Conservation (phyloP, 2,329 filamentous ascomycete genomes). For the Alternaria novae-zelandiae region DNA sequence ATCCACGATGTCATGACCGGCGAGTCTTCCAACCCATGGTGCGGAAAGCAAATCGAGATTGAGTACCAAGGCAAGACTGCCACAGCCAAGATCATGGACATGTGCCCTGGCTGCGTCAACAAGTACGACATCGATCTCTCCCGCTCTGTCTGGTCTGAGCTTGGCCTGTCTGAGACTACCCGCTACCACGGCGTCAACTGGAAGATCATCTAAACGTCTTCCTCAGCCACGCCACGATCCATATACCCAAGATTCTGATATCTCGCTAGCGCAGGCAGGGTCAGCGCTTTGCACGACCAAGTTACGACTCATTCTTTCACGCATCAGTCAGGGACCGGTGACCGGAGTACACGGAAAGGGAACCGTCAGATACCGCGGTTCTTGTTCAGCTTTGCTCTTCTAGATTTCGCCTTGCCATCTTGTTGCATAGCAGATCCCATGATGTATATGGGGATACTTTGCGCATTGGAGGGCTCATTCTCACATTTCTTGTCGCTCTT, state of each 20-base stretch:
- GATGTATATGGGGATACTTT: slow-evolving; percentile 28
- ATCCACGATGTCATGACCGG: slow-evolving; percentile 42
- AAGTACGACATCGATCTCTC: slow-evolving; percentile 40
- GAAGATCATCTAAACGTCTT: slow-evolving; percentile 30
- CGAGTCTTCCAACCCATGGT: slow-evolving; percentile 42
- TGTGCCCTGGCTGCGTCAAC: slow-evolving; percentile 43
- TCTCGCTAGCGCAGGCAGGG: slow-evolving; percentile 48
- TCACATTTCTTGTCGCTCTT: slow-evolving; percentile 41
- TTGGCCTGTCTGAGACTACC: slow-evolving; percentile 30
- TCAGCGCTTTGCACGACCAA: slow-evolving; percentile 50
- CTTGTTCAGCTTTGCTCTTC: slow-evolving; percentile 19
- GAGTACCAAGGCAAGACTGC: slow-evolving; percentile 37
- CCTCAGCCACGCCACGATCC: slow-evolving; percentile 27
- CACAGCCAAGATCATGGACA: slow-evolving; percentile 41
- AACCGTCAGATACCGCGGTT: slow-evolving; percentile 6
- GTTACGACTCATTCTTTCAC: slow-evolving; percentile 37
- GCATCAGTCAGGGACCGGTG: slow-evolving; percentile 30
- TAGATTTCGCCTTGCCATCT: slow-evolving; percentile 8
- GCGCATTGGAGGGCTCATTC: neutral
- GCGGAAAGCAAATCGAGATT: slow-evolving; percentile 42
- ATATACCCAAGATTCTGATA: slow-evolving; percentile 38
- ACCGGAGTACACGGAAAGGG: slow-evolving; percentile 28
- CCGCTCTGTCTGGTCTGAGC: slow-evolving; percentile 34
- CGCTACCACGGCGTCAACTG: slow-evolving; percentile 33
- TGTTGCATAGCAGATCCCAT: slow-evolving; percentile 18